phyloP scores from a whole-genome alignment of 495 filamentous ascomycete species.

The Neurospora sp. region DNA sequence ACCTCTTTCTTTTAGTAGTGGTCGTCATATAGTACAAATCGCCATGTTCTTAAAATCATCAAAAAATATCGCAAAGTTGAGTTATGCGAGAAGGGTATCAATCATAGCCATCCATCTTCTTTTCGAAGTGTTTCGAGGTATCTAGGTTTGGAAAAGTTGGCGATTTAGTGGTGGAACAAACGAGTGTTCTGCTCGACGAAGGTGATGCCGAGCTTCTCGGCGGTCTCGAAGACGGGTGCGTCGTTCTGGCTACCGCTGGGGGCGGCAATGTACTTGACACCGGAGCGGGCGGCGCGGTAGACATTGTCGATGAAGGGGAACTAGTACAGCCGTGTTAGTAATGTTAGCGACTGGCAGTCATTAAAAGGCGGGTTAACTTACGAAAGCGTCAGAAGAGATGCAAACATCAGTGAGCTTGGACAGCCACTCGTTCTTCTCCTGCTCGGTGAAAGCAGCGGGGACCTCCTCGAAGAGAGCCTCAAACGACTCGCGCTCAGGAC shows the following conservation, averaged over 20 bases:
- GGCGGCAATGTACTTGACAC: conserved; percentile 90
- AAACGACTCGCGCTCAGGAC: conserved; percentile 73
- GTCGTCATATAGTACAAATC: conserved; percentile 7
- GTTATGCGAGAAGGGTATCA: neutral
- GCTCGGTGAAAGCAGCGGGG: conserved; percentile 68
- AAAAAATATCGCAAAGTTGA: neutral
- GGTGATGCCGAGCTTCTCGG: conserved; percentile 80
- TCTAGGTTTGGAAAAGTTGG: neutral
- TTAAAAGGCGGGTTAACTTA: conserved; percentile 36
- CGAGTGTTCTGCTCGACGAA: conserved; percentile 85
- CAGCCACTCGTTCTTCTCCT: conserved; percentile 80
- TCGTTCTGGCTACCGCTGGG: conserved; percentile 94
- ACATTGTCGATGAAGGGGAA: conserved; percentile 99
- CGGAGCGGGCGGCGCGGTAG: conserved; percentile 76
- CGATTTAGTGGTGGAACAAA: conserved; percentile 73
- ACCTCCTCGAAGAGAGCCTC: conserved; percentile 88
- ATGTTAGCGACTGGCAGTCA: neutral
- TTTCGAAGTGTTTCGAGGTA: neutral
- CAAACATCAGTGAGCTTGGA: conserved; percentile 70
- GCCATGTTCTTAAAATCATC: neutral
- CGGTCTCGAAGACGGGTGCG: conserved; percentile 75
- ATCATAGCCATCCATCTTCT: neutral
- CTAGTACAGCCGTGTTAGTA: conserved; percentile 30
- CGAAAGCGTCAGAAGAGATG: conserved; percentile 88
- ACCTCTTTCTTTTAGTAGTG: neutral